phyloP scores from a whole-genome alignment of 768 basidiomycete species.

The Russula griseocarnosa region DNA sequence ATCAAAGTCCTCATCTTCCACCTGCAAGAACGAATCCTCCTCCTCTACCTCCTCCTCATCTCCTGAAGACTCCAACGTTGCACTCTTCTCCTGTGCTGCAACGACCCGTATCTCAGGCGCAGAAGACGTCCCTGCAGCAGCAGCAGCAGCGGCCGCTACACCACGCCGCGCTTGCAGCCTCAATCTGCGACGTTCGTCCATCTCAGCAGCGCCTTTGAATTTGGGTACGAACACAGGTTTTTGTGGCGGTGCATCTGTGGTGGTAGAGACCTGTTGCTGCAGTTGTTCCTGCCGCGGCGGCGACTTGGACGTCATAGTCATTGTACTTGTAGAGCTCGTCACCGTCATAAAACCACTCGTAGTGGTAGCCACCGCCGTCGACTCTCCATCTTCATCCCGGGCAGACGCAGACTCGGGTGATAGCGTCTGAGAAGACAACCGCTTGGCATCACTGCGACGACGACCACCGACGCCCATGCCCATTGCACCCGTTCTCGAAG shows the following conservation, averaged over 20 bases:
- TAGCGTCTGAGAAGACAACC: background rate
- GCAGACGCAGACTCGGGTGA: background rate
- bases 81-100: constrained; percentile 34
- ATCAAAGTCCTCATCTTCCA: constrained; percentile 47
- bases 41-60: constrained; percentile 44
- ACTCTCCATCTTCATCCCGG: constrained; percentile 1
- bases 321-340: background rate
- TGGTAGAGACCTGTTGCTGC: background rate
- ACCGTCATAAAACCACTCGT: background rate
- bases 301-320: constrained; percentile 7
- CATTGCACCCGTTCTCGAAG: constrained; percentile 58
- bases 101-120: constrained; percentile 37
- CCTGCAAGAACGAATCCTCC: constrained; percentile 45
- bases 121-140: background rate
- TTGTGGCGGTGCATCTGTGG: constrained; percentile 22
- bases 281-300: constrained; percentile 17
- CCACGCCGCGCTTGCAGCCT: constrained; percentile 61
- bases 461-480: constrained; percentile 71
- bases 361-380: background rate
- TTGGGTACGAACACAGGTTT: constrained; percentile 65
- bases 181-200: constrained; percentile 66
- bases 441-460: constrained; percentile 1
- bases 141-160: constrained; percentile 29
- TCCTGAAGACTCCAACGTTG: constrained; percentile 53
- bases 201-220: constrained; percentile 81